A percentile compares a stretch with the other conserved stretches of the same genome.
Conservation (phyloP, 352 stramenopile species). For the Globisporangium abappressorium region DNA sequence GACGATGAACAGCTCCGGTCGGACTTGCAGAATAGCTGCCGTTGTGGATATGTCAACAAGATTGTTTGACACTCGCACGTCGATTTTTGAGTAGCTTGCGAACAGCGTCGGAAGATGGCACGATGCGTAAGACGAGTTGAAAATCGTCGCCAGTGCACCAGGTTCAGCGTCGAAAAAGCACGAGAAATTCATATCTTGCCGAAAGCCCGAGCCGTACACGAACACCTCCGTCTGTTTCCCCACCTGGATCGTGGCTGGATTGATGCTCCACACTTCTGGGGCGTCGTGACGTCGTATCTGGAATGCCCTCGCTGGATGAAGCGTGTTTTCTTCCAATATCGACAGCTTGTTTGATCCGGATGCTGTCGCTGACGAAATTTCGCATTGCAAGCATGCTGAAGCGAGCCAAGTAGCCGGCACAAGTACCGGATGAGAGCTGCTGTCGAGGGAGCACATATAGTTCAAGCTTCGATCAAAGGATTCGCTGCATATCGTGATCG, state of each 20-base stretch:
- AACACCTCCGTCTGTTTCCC: background rate
- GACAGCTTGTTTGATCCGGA: background rate
- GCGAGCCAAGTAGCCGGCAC: background rate
- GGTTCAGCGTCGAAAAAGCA: background rate
- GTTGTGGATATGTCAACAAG: background rate
- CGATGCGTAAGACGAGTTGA: background rate
- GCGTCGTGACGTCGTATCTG: background rate
- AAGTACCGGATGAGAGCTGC: background rate
- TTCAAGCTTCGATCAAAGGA: background rate
- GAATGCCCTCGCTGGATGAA: background rate
- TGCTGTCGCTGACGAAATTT: background rate
- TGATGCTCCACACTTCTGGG: background rate
- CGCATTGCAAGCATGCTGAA: background rate
- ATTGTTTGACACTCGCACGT: background rate
- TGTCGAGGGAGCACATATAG: background rate
- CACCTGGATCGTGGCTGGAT: background rate
- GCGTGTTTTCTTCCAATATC: background rate
- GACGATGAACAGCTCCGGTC: background rate
- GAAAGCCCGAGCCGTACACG: background rate
- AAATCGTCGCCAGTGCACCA: background rate
- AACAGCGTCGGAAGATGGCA: background rate
- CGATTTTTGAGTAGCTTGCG: background rate
- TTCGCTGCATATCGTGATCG: background rate
- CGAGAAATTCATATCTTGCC: background rate
- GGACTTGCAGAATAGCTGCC: background rate